Conservation (phyloP, 1,139 yeast species). For the Magnusiomyces sp. region DNA sequence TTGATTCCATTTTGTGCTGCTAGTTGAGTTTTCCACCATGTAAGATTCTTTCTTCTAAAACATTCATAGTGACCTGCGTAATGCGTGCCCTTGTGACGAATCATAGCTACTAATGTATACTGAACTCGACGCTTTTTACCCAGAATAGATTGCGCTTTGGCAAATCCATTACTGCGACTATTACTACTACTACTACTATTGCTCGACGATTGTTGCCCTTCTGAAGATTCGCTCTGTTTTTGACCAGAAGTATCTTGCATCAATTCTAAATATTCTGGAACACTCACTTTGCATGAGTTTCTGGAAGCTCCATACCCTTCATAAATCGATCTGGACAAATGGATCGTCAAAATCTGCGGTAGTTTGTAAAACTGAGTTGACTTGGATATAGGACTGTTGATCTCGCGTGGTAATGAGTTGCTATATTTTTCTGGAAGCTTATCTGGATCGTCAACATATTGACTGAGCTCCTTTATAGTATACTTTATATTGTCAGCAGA, state of each 20-base stretch:
- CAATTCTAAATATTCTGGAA: slow-evolving; percentile 50
- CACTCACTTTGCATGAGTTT: slow-evolving; percentile 65
- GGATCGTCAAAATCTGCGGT: slow-evolving; percentile 66
- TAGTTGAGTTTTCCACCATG: slow-evolving; percentile 21
- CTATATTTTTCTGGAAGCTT: slow-evolving; percentile 29
- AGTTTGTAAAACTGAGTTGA: slow-evolving; percentile 53
- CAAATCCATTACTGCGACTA: slow-evolving; percentile 16
- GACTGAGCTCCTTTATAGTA: slow-evolving; percentile 16
- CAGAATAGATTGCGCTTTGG: slow-evolving; percentile 3
- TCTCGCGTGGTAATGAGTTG: slow-evolving; percentile 32
- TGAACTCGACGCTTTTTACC: slow-evolving; percentile 18
- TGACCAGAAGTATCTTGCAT: slow-evolving; percentile 26
- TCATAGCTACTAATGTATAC: slow-evolving; percentile 61
- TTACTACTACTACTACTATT: slow-evolving; percentile 22
- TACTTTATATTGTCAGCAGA: slow-evolving; percentile 10
- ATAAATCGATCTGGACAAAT: slow-evolving; percentile 73
- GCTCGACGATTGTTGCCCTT: slow-evolving; percentile 31
- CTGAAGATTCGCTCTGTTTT: slow-evolving; percentile 30
- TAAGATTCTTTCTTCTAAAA: slow-evolving; percentile 28
- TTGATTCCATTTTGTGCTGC: not conserved
- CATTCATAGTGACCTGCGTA: slow-evolving; percentile 67
- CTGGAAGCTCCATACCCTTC: slow-evolving; percentile 63
- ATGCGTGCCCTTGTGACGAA: slow-evolving; percentile 85
- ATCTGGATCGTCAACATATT: slow-evolving; percentile 20
- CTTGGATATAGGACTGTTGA: slow-evolving; percentile 60